Conservation (phyloP, 2,329 filamentous ascomycete species). For the Aspergillus fructus region DNA sequence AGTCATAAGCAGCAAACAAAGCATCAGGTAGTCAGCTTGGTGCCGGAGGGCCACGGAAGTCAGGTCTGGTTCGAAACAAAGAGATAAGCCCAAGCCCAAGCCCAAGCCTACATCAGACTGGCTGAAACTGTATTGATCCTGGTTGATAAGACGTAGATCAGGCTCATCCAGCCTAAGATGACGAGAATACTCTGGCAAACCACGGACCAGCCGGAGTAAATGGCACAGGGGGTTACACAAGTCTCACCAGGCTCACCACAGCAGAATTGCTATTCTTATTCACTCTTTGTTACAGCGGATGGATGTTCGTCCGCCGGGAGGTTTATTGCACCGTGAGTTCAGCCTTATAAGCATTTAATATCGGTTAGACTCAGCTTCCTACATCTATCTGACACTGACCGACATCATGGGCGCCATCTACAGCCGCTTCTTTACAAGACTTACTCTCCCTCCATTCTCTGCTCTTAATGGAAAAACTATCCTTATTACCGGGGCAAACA, state of each 20-base stretch:
- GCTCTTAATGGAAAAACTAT: neutral
- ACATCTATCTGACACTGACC: neutral
- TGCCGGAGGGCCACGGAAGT: no score
- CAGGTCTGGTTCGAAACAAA: no score
- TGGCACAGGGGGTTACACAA: neutral
- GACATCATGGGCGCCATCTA: neutral
- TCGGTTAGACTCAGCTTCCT: neutral
- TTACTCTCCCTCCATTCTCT: neutral
- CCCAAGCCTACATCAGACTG: no score
- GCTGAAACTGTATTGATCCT: no score
- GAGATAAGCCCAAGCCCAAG: no score
- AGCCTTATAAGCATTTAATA: neutral
- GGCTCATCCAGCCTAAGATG: no score
- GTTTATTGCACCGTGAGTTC: no score
- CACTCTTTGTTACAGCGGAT: neutral
- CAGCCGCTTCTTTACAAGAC: neutral
- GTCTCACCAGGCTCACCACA: neutral
- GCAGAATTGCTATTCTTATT: neutral
- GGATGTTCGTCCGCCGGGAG: neutral
- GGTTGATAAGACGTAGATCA: no score
- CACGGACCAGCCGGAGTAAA: neutral
- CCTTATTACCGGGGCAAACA: neutral
- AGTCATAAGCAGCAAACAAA: no score
- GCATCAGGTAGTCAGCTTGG: no score
- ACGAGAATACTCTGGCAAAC: no score